phyloP scores from a whole-genome alignment of 1,284 basidiomycete genomes.

The Puccinia coronata region DNA sequence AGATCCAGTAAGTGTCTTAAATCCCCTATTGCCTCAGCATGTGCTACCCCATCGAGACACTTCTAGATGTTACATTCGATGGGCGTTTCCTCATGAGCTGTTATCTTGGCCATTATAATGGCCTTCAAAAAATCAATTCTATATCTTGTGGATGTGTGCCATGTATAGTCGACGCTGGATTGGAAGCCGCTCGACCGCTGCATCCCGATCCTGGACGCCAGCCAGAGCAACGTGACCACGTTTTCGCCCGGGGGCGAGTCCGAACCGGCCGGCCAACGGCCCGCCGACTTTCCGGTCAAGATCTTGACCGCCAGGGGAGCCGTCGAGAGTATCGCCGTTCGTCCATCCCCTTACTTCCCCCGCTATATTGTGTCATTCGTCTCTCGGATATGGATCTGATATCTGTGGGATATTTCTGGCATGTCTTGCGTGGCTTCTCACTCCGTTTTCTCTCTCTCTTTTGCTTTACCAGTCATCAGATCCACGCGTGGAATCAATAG shows the following conservation, averaged over 20 bases:
- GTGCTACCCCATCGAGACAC: neutral
- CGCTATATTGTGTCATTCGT: neutral
- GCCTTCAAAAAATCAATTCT: neutral
- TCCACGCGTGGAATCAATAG: neutral
- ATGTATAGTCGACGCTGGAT: neutral
- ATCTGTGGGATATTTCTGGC: neutral
- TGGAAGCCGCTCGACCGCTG: constrained; percentile 6
- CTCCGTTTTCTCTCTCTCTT: neutral
- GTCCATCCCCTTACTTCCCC: neutral
- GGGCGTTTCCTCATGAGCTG: neutral
- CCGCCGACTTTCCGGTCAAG: neutral
- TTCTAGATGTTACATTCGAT: neutral
- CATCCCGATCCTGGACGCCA: neutral
- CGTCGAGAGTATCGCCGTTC: neutral
- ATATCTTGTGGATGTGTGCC: neutral
- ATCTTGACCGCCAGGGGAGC: neutral
- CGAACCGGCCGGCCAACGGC: too few species aligned
- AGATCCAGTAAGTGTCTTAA: constrained; percentile 72
- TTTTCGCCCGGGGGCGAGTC: neutral
- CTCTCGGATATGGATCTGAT: neutral
- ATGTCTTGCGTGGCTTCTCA: too few species aligned
- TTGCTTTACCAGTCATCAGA: constrained; percentile 6
- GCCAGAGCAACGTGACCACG: neutral
- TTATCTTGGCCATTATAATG: neutral
- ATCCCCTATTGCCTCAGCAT: neutral